phyloP scores from a whole-genome alignment of 306 rosid genomes.

The Calophaca sinica region DNA sequence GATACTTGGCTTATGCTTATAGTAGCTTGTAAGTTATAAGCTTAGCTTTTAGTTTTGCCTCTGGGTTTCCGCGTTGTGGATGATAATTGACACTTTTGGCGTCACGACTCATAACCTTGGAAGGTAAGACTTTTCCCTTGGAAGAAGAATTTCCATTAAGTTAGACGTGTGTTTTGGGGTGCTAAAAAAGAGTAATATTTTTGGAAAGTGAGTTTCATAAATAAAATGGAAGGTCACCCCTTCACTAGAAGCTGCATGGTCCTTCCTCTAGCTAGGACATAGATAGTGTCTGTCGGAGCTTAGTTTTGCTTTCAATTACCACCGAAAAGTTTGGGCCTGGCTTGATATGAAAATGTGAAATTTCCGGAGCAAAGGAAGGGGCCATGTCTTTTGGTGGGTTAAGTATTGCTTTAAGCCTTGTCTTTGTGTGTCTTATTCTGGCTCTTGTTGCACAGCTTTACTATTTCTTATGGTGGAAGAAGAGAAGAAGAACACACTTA shows the following conservation, averaged over 20 bases:
- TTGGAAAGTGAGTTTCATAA: constrained; percentile 45
- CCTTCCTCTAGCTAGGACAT: constrained; percentile 1
- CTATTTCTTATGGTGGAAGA: constrained; percentile 86
- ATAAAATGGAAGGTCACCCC: not conserved
- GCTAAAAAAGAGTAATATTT: constrained; percentile 22
- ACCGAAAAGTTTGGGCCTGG: constrained; percentile 22
- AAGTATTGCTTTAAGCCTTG: constrained; percentile 67
- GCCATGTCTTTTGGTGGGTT: constrained; percentile 63
- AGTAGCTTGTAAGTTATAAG: not conserved
- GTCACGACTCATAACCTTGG: constrained; percentile 24
- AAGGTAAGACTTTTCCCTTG: constrained; percentile 50
- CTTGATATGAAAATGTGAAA: constrained; percentile 55
- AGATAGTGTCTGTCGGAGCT: no score
- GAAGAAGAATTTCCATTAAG: constrained; percentile 30
- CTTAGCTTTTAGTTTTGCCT: constrained; percentile 21
- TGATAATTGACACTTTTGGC: not conserved
- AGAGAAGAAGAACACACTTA: constrained; percentile 55
- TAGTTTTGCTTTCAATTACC: constrained; percentile 11
- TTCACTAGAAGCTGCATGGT: constrained; percentile 32
- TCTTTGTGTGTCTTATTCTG: constrained; percentile 70
- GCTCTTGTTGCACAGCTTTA: constrained; percentile 76
- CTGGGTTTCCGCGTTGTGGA: constrained; percentile 30
- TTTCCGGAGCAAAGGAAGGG: constrained; percentile 34
- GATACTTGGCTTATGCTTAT: not conserved
- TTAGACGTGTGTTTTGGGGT: constrained; percentile 54